Evolutionary conservation across 23 red algal genomes (phyloP), one percentile per base, ranked within the genome.

Genomic region (Gracilaria domingensis): DNA sequence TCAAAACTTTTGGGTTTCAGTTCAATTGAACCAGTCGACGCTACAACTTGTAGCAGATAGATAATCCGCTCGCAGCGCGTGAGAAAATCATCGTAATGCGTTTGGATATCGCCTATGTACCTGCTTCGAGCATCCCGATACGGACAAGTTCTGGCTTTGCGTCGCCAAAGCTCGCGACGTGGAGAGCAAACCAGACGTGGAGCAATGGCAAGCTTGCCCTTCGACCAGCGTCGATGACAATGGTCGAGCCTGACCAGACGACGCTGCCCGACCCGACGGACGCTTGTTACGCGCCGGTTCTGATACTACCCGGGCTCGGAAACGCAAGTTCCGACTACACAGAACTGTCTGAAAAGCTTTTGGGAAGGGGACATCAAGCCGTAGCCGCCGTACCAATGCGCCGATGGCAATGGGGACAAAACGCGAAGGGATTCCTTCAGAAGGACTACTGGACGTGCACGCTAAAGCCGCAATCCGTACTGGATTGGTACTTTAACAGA

Each of bases 271-370:
- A 77, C 40, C 1, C 20, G 20, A 50, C 40, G 0, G 45, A 77
- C 14, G 39, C 42, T 25, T 50, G 40, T 23, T 77, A 77, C 72
- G 70, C 83, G 1, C 94, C 94, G 1, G 88, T 89, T 38, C 58
- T 96, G n/a, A 79, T 96, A 23, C 81, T 92, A 20, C 94, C 87
- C 28, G 94, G 94, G 39, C 79, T 96, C 9, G 88, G 88, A 65
- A 96, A 96, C 36, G 47, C 87, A 21, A 57, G 67, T 48, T 38
- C 80, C 37, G 94, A 96, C 84, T 96, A 96, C 59, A 65, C 2
- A 16, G 23, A 57, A 8, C 30, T 96, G 45, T 60, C 74, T 5
- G 21, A 57, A 23, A 66, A 80, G 37, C 89, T 96, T 6, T 37
- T 73, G 33, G 61, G 36, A 23, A 53, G 80, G 28, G 84, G 84